phyloP scores from a whole-genome alignment of 768 basidiomycete genomes.

The Boletus insuetus region DNA sequence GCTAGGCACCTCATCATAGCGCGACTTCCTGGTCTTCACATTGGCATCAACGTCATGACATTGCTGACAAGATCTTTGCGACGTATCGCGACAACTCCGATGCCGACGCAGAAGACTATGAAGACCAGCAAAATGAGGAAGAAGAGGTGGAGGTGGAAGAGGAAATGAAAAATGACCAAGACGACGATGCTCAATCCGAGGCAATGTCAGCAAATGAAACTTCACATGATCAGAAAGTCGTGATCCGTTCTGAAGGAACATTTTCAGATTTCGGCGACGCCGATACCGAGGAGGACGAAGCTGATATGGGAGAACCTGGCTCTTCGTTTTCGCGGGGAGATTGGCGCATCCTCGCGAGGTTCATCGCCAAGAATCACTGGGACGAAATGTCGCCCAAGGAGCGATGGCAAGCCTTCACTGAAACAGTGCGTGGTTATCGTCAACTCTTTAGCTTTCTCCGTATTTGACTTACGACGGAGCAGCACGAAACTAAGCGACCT shows the following conservation, averaged over 20 bases:
- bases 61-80: slow-evolving; percentile 61
- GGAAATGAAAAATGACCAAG: slow-evolving; percentile 19
- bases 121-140: slow-evolving; percentile 39
- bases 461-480: slow-evolving; percentile 1
- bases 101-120: slow-evolving; percentile 33
- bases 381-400: slow-evolving; percentile 39
- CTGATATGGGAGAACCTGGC: slow-evolving; percentile 52
- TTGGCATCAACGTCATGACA: slow-evolving; percentile 63
- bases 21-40: slow-evolving; percentile 63
- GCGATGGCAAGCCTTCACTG: slow-evolving; percentile 54
- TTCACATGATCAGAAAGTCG: slow-evolving; percentile 16
- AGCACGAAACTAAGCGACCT: slow-evolving; percentile 51
- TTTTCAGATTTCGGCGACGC: slow-evolving; percentile 18
- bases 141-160: slow-evolving; percentile 27
- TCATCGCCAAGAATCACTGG: slow-evolving; percentile 54
- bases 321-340: slow-evolving; percentile 59
- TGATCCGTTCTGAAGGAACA: slow-evolving; percentile 21
- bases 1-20: slow-evolving; percentile 65
- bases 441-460: neutral
- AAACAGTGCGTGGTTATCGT: slow-evolving; percentile 39
- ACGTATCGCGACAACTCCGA: slow-evolving; percentile 31
- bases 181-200: slow-evolving; percentile 24
- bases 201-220: slow-evolving; percentile 17
- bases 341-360: slow-evolving; percentile 54
- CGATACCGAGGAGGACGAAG: slow-evolving; percentile 29